Percentiles rank a stretch among this genome's conserved stretches.
These are phyloP conservation scores for Backusella tuberculispora DNA, from an alignment of 192 early-diverging fungal genomes.

Conservation along the genomic window DNA sequence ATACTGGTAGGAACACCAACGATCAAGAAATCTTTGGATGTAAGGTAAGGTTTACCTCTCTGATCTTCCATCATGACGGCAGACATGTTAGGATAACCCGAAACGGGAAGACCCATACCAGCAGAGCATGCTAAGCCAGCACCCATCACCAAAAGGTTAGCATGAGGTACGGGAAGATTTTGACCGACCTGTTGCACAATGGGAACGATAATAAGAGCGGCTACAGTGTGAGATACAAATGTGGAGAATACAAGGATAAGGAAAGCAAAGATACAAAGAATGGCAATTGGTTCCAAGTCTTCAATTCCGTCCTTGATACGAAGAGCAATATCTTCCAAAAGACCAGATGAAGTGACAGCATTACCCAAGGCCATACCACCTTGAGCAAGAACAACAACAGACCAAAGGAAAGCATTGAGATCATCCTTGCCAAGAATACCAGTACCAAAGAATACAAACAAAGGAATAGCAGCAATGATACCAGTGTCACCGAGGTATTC, in stretches of 20 bases:
- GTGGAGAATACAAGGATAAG: constrained; percentile 72
- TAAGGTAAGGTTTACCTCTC: constrained; percentile 67
- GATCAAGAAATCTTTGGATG: constrained; percentile 65
- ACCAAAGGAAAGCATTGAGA: constrained; percentile 70
- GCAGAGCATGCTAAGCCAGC: constrained; percentile 54
- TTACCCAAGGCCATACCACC: constrained; percentile 80
- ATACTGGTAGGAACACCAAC: constrained; percentile 64
- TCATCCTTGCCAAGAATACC: constrained; percentile 78
- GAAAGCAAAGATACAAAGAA: constrained; percentile 61
- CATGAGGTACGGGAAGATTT: constrained; percentile 66
- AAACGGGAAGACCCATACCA: constrained; percentile 63
- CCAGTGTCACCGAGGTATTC: constrained; percentile 73
- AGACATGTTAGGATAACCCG: constrained; percentile 81
- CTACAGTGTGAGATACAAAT: constrained; percentile 81
- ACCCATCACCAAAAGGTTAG: constrained; percentile 73
- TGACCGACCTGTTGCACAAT: constrained; percentile 74
- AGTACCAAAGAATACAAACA: constrained; percentile 75
- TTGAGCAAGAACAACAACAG: constrained; percentile 70
- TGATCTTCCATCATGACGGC: constrained; percentile 71
- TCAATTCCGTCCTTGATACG: constrained; percentile 58
- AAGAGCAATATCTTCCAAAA: constrained; percentile 64
- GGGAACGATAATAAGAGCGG: constrained; percentile 76
- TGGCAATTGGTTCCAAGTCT: constrained; percentile 56
- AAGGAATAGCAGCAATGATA: constrained; percentile 75
- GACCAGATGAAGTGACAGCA: constrained; percentile 71